These are phyloP conservation scores for Colletotrichum melonis DNA, from an alignment of 2,329 filamentous ascomycete species.

Conservation along the genomic window DNA sequence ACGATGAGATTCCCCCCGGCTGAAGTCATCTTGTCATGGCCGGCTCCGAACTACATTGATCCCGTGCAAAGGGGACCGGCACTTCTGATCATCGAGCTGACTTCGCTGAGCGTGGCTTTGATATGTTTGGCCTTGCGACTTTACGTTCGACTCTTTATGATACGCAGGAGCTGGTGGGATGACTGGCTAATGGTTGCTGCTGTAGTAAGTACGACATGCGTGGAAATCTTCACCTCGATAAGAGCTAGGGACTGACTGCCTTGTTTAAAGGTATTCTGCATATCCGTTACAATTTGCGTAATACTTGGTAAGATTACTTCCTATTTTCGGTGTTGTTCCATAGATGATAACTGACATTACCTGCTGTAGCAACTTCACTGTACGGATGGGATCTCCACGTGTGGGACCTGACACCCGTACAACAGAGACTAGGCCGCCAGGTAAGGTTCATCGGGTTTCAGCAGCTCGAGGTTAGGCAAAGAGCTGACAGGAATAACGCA, in stretches of 20 bases:
- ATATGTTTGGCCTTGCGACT: constrained; percentile 49
- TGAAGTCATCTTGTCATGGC: constrained; percentile 51
- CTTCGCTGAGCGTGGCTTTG: constrained; percentile 47
- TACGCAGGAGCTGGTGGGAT: constrained; percentile 49
- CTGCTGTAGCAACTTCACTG: constrained; percentile 40
- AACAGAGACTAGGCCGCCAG: constrained; percentile 43
- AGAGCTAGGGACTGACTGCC: neutral
- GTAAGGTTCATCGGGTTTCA: neutral
- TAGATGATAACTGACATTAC: neutral
- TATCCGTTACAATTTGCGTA: constrained; percentile 47
- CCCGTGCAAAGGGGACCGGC: constrained; percentile 50
- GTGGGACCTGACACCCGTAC: constrained; percentile 46
- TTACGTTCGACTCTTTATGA: constrained; percentile 48
- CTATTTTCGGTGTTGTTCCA: neutral
- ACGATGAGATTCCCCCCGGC: constrained; percentile 50
- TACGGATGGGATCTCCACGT: constrained; percentile 53
- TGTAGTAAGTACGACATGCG: constrained; percentile 40
- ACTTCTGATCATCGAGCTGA: constrained; percentile 51
- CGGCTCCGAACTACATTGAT: constrained; percentile 49
- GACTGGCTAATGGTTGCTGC: constrained; percentile 56
- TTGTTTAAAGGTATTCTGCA: constrained; percentile 44
- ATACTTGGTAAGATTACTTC: constrained; percentile 40
- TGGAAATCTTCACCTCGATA: neutral
- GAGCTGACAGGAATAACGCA: constrained; percentile 36
- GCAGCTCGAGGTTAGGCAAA: too few species aligned